Evolutionary conservation across 495 filamentous ascomycete genomes (phyloP), one percentile per base, ranked within the genome.

Genomic region (Penicillium flavigenum): DNA sequence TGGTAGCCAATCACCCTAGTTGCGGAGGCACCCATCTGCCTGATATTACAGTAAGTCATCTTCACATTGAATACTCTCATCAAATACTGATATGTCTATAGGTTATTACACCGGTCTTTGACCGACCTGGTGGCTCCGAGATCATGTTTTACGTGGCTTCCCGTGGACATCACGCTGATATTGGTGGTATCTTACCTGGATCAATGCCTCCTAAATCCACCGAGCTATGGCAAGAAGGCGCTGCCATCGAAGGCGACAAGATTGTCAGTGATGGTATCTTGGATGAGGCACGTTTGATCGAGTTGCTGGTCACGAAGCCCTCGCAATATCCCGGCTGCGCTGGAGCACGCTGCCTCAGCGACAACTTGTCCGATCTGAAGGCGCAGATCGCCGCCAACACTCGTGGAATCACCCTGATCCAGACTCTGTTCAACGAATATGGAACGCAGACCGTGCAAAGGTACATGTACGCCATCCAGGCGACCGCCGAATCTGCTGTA

Each of bases 101-200:
- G 73, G 68, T 97, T 27, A 76, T 78, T 47, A 97, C 93, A 39
- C 94, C 94, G 0, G 94, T 95, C 14, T 98, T 98, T 70, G 74
- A 76, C 54, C 61, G 66, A 9, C 74, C 74, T 3, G 82, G 81
- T 31, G 90, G 89, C 14, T 86, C 89, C 45, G 85, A 90, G 31
- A 98, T 98, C 54, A 83, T 98, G 60, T 98, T 98, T 74, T 98
- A 97, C 66, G 94, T 96, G 5, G 94, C 94, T 3, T 96, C 91
- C 8, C 84, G 94, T 31, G 94, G 94, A 0, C 94, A 98, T 67
- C 94, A 98, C 60, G 94, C 94, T 2, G 94, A 98, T 69, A 98
- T 98, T 61, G 94, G 94, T 14, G 94, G 94, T 29, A 97, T 97
- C 52, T 83, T 96, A 5, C 93, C 94, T 1, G 94, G 94, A 9